Percentiles rank a stretch among this genome's conserved stretches.
Conservation (phyloP, 371 early-diverging fungal genomes). For the Mortierella sp. region DNA sequence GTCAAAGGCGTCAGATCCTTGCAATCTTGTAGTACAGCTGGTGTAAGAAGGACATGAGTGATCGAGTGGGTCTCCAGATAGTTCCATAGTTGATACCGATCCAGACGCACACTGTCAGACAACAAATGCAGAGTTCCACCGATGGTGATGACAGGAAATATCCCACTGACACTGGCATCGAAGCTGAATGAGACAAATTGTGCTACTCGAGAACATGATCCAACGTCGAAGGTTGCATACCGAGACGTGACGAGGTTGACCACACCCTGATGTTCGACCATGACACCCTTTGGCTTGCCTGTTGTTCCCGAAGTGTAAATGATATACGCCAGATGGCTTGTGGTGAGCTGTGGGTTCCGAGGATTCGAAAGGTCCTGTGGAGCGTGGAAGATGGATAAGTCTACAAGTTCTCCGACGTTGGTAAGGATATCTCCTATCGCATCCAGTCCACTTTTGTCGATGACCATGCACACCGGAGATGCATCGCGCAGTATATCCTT, state of each 20-base stretch:
- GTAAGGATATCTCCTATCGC: too few relatives aligned
- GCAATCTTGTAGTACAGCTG: neutral
- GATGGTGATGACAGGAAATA: neutral
- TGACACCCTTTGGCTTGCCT: slow-evolving; percentile 21
- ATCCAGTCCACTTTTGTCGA: neutral
- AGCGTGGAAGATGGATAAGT: neutral
- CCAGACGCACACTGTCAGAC: neutral
- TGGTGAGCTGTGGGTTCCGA: neutral
- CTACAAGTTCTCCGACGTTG: too few relatives aligned
- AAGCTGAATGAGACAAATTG: slow-evolving; percentile 1
- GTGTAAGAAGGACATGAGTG: neutral
- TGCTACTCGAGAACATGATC: neutral
- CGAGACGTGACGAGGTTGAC: neutral
- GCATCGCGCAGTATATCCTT: slow-evolving; percentile 2
- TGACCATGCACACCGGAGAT: neutral
- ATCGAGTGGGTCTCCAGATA: neutral
- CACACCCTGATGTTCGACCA: slow-evolving; percentile 1
- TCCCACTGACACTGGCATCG: neutral
- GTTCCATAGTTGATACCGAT: neutral
- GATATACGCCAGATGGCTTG: slow-evolving; percentile 23
- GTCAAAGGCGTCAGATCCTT: neutral
- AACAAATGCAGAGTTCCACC: neutral
- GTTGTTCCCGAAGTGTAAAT: slow-evolving; percentile 62
- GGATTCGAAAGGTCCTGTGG: neutral
- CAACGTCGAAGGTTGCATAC: neutral